Evolutionary conservation across 2,329 filamentous ascomycete species (phyloP).

Genomic region (Echinosphaeria canescens): DNA sequence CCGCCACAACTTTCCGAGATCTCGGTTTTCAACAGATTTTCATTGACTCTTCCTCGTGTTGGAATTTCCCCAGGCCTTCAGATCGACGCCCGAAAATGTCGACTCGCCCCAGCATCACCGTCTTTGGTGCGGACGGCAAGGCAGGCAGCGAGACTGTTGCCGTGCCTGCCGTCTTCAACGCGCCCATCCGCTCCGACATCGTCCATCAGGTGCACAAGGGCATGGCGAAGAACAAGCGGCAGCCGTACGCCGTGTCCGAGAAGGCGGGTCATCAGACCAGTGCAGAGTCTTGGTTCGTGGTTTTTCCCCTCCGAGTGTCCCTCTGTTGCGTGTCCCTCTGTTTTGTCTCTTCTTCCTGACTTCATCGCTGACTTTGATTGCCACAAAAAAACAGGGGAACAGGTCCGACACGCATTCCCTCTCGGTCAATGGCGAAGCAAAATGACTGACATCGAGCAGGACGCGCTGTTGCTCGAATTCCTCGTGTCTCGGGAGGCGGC

Average conservation of each 20-base stretch:
- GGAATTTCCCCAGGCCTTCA: too few species aligned
- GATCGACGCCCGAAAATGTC: too few species aligned
- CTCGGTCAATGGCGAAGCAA: too few species aligned
- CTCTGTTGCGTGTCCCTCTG: too few species aligned
- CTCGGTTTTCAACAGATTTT: too few species aligned
- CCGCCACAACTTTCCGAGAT: too few species aligned
- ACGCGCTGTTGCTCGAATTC: conserved; percentile 99
- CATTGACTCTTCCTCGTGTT: too few species aligned
- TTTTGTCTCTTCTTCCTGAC: too few species aligned
- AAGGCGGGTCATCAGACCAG: conserved; percentile 99
- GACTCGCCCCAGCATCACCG: conserved; percentile 92
- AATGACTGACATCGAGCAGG: conserved; percentile 34
- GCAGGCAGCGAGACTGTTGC: conserved; percentile 75
- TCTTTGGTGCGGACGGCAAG: conserved; percentile 91
- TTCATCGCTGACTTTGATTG: too few species aligned
- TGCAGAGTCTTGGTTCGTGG: conserved; percentile 99
- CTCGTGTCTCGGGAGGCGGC: conserved; percentile 99
- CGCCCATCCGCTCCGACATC: conserved; percentile 96
- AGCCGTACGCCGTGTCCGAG: conserved; percentile 99
- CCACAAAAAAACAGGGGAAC: too few species aligned
- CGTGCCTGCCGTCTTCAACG: conserved; percentile 90
- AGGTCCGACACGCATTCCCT: too few species aligned
- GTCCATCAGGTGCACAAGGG: conserved; percentile 98
- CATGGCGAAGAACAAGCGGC: conserved; percentile 99
- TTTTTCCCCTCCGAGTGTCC: too few species aligned